A percentile compares a stretch with the other conserved stretches of the same genome.
phyloP scores from a whole-genome alignment of 495 filamentous ascomycete species.

The Astrothelium subdiscretum region DNA sequence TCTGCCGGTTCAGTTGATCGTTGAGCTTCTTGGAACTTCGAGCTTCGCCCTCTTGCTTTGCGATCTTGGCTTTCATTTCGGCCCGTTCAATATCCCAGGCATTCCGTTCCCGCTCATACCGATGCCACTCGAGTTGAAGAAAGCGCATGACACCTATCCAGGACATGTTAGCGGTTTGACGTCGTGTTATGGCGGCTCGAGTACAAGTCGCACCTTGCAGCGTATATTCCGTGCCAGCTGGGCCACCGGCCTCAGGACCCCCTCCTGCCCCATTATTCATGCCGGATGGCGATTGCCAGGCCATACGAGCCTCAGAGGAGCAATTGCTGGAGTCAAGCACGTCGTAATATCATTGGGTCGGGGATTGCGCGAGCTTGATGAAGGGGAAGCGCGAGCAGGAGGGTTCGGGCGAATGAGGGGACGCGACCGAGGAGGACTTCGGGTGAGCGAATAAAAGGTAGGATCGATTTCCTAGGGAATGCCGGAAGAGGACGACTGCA shows the following conservation, averaged over 20 bases:
- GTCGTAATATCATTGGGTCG: neutral
- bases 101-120: slow-evolving; percentile 94
- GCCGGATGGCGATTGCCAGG: slow-evolving; percentile 24
- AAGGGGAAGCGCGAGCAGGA: neutral
- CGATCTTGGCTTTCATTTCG: slow-evolving; percentile 98
- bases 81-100: slow-evolving; percentile 98
- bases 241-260: slow-evolving; percentile 15
- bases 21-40: slow-evolving; percentile 75
- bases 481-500: too few relatives aligned
- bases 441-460: too few relatives aligned
- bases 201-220: slow-evolving; percentile 62
- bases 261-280: slow-evolving; percentile 19
- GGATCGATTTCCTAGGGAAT: too few relatives aligned
- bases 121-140: slow-evolving; percentile 97
- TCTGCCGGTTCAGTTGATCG: slow-evolving; percentile 77
- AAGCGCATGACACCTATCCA: slow-evolving; percentile 91
- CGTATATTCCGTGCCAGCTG: slow-evolving; percentile 84
- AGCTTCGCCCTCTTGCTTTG: slow-evolving; percentile 81
- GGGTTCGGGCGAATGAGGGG: too few relatives aligned
- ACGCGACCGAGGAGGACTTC: too few relatives aligned
- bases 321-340: neutral
- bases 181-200: neutral
- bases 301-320: slow-evolving; percentile 11
- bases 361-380: neutral
- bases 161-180: neutral